Base-by-base conservation (phyloP, 2,329 filamentous ascomycete genomes). In the Hymenoscyphus infarciens region DNA sequence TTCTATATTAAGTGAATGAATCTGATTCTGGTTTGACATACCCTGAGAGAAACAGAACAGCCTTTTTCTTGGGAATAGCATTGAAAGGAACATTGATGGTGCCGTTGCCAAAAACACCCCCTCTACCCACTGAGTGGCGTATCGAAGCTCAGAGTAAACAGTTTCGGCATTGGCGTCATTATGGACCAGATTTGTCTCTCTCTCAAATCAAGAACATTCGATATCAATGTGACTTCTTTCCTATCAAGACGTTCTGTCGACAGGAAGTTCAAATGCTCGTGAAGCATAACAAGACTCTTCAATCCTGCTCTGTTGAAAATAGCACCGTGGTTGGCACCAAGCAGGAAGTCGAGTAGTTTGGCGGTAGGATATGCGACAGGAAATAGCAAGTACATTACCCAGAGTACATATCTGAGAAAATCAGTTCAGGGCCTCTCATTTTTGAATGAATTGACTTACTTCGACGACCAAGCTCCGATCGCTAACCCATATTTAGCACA, bases 181-280 rank as follows among this genome's bases (percentile, higher is more conserved):
- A 98, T 96, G 71, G 85, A 88, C 56, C 90, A 91, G 5, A 98
- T 92, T 0, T 92, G 82, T 78, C 97, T 97, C 68, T 93, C 91
- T 78, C 97, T 97, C 68, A 98, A 81, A 74, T 98, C 94, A 63
- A 98, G 80, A 19, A 97, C 92, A 52, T 93, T 92, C 65, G 90
- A 95, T 76, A 98, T 98, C 75, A 97, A 97, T 63, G 93, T 97
- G 67, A 97, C 94, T 77, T 98, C 94, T 72, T 98, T 94, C 67
- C 95, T 88, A 75, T 96, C 97, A 60, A 98, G 80, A 60, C 93
- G 88, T 73, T 97, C 91, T 35, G 82, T 53, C 8, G 65, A 45
- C 13, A 63, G 63, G 29, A 59, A 62, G 8, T 57, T 56, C 1
- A 65, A 57, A 10, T 57, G 55, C 57, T 68, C 63, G 79, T 98